A percentile compares a stretch with the other conserved stretches of the same genome.
These are phyloP conservation scores for Chaetomium olivaceum DNA, from an alignment of 2,329 filamentous ascomycete genomes.

Conservation along the genomic window DNA sequence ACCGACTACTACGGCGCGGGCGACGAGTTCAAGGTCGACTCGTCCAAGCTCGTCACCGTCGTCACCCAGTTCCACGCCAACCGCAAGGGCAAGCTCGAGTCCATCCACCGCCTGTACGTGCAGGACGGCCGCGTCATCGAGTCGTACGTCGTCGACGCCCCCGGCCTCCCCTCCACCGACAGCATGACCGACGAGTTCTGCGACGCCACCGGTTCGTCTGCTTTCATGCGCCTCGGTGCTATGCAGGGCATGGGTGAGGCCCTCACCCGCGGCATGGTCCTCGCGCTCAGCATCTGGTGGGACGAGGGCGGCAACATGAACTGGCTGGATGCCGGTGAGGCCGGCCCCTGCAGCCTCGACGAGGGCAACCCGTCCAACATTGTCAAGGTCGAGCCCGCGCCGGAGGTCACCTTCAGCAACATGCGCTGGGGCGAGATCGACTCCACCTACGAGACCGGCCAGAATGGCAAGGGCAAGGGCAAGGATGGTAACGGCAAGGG, in stretches of 20 bases:
- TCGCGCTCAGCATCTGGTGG: slow-evolving; percentile 58
- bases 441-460: slow-evolving; percentile 42
- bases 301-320: slow-evolving; percentile 55
- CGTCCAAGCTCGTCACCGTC: slow-evolving; percentile 40
- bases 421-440: slow-evolving; percentile 54
- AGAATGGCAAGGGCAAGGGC: not conserved
- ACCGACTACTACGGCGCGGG: slow-evolving; percentile 40
- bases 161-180: slow-evolving; percentile 15
- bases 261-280: slow-evolving; percentile 52
- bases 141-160: slow-evolving; percentile 37
- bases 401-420: slow-evolving; percentile 56
- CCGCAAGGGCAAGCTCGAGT: slow-evolving; percentile 39
- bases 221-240: slow-evolving; percentile 37
- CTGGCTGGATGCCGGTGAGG: slow-evolving; percentile 54
- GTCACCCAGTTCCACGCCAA: slow-evolving; percentile 50
- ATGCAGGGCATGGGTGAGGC: slow-evolving; percentile 38
- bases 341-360: slow-evolving; percentile 56
- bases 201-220: slow-evolving; percentile 25
- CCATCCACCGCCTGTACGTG: slow-evolving; percentile 51
- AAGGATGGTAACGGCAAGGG: not conserved
- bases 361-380: slow-evolving; percentile 55
- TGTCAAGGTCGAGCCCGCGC: slow-evolving; percentile 44
- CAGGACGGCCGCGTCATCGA: slow-evolving; percentile 49
- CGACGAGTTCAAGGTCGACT: slow-evolving; percentile 34
- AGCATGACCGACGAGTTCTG: slow-evolving; percentile 33